These are phyloP conservation scores for Pleurotus platypus DNA, from an alignment of 768 basidiomycete species.

Conservation along the genomic window DNA sequence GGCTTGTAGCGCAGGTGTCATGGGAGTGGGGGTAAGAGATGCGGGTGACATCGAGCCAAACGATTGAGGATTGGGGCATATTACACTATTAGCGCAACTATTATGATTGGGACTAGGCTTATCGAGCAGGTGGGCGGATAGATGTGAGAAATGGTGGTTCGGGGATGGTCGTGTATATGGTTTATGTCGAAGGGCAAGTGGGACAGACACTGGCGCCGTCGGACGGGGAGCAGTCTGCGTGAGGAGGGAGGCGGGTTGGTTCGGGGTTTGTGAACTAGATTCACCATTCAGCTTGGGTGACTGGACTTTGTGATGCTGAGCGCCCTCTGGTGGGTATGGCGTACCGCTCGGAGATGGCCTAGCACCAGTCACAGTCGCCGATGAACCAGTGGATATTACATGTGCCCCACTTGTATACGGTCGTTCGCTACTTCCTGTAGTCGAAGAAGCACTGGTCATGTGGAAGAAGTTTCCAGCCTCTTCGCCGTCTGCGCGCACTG, in stretches of 20 bases:
- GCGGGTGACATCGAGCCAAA: constrained; percentile 14
- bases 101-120: constrained; percentile 25
- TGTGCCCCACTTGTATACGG: neutral
- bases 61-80: constrained; percentile 10
- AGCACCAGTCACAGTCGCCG: constrained; percentile 34
- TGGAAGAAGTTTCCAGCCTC: constrained; percentile 34
- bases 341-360: constrained; percentile 39
- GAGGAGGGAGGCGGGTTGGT: constrained; percentile 45
- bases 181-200: constrained; percentile 21
- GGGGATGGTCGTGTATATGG: constrained; percentile 29
- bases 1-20: constrained; percentile 20
- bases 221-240: constrained; percentile 59
- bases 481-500: constrained; percentile 40
- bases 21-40: constrained; percentile 24
- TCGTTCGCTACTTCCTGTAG: neutral
- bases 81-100: constrained; percentile 11
- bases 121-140: constrained; percentile 36
- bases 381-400: constrained; percentile 34
- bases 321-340: constrained; percentile 20
- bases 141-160: constrained; percentile 35
- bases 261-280: neutral
- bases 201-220: constrained; percentile 11
- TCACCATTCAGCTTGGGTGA: neutral
- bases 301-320: neutral
- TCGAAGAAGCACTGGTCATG: constrained; percentile 16